Evolutionary conservation across 106 monocot species (phyloP).

Genomic region (Chionographis japonica): DNA sequence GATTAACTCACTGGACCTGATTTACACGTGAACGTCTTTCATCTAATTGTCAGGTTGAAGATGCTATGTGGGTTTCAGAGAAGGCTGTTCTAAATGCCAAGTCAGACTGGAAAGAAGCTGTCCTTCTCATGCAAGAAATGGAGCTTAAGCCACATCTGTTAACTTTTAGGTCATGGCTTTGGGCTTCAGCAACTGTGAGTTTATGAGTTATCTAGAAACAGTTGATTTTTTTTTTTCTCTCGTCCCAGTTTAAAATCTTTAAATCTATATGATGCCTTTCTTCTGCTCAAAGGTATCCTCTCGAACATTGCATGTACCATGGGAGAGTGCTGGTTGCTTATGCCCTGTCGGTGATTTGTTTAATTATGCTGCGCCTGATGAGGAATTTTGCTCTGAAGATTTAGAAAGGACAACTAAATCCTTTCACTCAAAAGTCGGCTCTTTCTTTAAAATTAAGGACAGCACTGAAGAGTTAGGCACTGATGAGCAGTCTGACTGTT

Average conservation of each 20-base stretch:
- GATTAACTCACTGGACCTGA: not conserved
- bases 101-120: constrained; percentile 66
- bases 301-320: constrained; percentile 89
- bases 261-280: not conserved
- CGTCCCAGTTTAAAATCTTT: not conserved
- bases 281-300: constrained; percentile 57
- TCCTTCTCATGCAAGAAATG: constrained; percentile 57
- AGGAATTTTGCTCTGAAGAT: constrained; percentile 17
- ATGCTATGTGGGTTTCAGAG: constrained; percentile 74
- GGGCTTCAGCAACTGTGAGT: constrained; percentile 89
- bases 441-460: not conserved
- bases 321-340: constrained; percentile 89
- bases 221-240: not conserved
- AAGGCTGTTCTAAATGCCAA: constrained; percentile 44
- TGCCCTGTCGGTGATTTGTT: constrained; percentile 97
- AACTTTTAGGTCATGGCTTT: constrained; percentile 77
- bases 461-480: constrained; percentile 2
- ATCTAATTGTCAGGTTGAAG: constrained; percentile 50
- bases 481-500: constrained; percentile 15
- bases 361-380: constrained; percentile 88
- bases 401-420: constrained; percentile 1
- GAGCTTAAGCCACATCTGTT: constrained; percentile 54
- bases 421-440: not conserved
- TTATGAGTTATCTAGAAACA: not conserved
- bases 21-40: not conserved